These are phyloP conservation scores for Silene latifolia DNA, from an alignment of 148 eudicot genomes.

Conservation along the genomic window DNA sequence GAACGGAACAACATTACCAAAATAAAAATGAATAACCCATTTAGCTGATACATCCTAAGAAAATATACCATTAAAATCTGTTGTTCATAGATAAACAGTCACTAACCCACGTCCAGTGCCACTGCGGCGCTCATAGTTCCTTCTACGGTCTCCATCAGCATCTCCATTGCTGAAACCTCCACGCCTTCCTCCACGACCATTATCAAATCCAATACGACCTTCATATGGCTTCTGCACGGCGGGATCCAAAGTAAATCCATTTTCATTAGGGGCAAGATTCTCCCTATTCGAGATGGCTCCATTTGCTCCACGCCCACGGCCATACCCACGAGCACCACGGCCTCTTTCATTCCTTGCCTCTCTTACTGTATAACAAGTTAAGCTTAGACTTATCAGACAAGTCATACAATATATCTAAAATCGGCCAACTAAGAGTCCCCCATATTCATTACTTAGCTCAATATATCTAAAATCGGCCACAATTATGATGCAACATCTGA, in stretches of 20 bases:
- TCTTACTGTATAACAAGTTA: conserved; percentile 36
- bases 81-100: neutral
- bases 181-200: conserved; percentile 64
- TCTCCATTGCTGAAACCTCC: conserved; percentile 71
- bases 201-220: conserved; percentile 42
- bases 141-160: conserved; percentile 63
- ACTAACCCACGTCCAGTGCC: conserved; percentile 83
- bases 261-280: conserved; percentile 33
- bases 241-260: conserved; percentile 37
- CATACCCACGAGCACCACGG: conserved; percentile 56
- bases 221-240: conserved; percentile 49
- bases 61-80: neutral
- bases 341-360: conserved; percentile 51
- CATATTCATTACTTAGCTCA: too few species aligned
- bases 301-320: conserved; percentile 52
- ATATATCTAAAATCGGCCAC: too few species aligned
- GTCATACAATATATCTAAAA: neutral
- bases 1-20: neutral
- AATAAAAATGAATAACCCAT: neutral
- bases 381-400: neutral
- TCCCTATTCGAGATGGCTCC: conserved; percentile 39
- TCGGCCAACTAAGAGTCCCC: too few species aligned
- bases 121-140: conserved; percentile 79
- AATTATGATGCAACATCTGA: too few species aligned
- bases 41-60: neutral